Percentiles rank a stretch among this genome's conserved stretches.
Conservation (phyloP, 345 rosid species). For the Cardiospermum halicacabum region DNA sequence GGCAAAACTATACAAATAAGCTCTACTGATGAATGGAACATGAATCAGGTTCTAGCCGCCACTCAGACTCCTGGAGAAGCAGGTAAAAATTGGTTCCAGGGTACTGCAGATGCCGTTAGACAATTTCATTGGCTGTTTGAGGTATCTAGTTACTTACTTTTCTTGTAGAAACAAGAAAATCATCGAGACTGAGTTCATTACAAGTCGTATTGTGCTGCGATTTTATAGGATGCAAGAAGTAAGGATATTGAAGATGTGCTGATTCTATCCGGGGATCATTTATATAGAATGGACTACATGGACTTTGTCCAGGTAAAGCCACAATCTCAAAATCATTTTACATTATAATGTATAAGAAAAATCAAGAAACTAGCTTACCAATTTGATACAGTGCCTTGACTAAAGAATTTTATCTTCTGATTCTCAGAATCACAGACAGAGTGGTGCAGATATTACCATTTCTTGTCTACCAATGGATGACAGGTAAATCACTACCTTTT, state of each 20-base stretch:
- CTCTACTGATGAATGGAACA: background rate
- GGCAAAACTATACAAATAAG: background rate
- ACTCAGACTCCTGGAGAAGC: constrained; percentile 93
- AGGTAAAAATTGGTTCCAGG: constrained; percentile 94
- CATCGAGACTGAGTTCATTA: too few relatives aligned
- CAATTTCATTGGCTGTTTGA: constrained; percentile 98
- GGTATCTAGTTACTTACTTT: constrained; percentile 33
- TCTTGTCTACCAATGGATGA: constrained; percentile 79
- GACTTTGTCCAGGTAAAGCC: constrained; percentile 88
- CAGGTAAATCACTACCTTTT: constrained; percentile 38
- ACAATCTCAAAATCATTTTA: too few relatives aligned
- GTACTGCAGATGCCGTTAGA: constrained; percentile 95
- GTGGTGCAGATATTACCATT: constrained; percentile 90
- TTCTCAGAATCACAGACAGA: constrained; percentile 78
- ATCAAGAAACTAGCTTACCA: background rate
- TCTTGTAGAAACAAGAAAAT: too few relatives aligned
- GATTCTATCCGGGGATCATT: constrained; percentile 91
- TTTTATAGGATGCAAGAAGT: constrained; percentile 59
- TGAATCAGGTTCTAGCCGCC: constrained; percentile 74
- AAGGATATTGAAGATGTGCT: constrained; percentile 85
- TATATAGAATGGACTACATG: constrained; percentile 93
- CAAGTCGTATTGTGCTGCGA: background rate
- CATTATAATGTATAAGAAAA: too few relatives aligned
- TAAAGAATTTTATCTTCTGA: constrained; percentile 6
- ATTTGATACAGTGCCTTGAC: constrained; percentile 6